phyloP scores from a whole-genome alignment of 495 filamentous ascomycete species.

The Trichocladium uniseriatum region DNA sequence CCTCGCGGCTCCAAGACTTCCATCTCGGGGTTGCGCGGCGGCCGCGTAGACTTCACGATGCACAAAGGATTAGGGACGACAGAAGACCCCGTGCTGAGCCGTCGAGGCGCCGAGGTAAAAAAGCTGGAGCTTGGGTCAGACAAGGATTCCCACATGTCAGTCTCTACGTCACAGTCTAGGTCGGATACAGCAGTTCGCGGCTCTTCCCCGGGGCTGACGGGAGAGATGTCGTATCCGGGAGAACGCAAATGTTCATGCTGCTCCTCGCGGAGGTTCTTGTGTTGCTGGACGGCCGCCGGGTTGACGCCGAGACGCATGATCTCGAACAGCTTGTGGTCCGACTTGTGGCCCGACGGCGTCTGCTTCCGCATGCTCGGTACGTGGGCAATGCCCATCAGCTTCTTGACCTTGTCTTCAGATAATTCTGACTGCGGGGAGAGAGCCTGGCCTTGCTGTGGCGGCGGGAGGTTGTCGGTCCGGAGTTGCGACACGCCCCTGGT shows the following conservation, averaged over 20 bases:
- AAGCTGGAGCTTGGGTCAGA: no score
- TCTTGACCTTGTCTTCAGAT: background rate
- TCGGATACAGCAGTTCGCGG: background rate
- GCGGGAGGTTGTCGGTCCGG: no score
- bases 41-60: background rate
- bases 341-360: constrained; percentile 16
- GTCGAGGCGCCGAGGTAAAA: no score
- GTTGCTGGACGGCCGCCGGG: background rate
- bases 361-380: background rate
- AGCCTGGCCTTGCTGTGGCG: background rate
- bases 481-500: no score
- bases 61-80: background rate
- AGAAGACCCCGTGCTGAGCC: no score
- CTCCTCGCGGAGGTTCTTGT: background rate
- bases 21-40: no score
- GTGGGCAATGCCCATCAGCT: background rate
- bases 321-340: constrained; percentile 16
- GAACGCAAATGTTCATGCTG: background rate
- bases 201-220: constrained; percentile 13
- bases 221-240: constrained; percentile 5
- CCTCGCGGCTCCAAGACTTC: no score
- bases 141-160: background rate
- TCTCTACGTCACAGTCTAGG: background rate
- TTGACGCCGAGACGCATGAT: constrained; percentile 14
- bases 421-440: background rate